Conservation (phyloP, 352 stramenopile species). For the Halophytophthora polymorphica region DNA sequence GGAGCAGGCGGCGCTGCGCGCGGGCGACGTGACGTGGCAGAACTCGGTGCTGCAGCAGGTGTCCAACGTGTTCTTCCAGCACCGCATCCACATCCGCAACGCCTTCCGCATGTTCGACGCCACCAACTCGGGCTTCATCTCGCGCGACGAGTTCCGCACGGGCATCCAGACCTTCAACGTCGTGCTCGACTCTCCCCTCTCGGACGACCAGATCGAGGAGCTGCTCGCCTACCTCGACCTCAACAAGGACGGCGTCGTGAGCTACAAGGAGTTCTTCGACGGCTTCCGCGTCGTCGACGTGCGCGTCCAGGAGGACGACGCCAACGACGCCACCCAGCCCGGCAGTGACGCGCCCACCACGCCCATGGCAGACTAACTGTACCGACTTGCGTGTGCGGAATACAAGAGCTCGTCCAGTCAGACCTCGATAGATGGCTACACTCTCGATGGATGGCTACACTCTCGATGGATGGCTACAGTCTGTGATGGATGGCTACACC, state of each 20-base stretch:
- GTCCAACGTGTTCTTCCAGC: slow-evolving; percentile 93
- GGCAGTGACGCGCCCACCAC: neutral
- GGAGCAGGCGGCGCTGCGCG: slow-evolving; percentile 49
- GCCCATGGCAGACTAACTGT: slow-evolving; percentile 3
- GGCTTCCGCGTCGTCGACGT: slow-evolving; percentile 88
- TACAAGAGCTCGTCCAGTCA: too few relatives aligned
- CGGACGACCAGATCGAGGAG: slow-evolving; percentile 90
- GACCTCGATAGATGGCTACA: too few relatives aligned
- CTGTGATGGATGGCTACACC: too few relatives aligned
- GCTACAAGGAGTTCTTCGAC: slow-evolving; percentile 94
- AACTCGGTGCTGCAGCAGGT: slow-evolving; percentile 91
- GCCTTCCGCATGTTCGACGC: slow-evolving; percentile 92
- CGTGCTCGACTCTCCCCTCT: slow-evolving; percentile 88
- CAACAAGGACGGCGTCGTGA: slow-evolving; percentile 89
- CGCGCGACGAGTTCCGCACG: slow-evolving; percentile 80
- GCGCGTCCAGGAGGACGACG: slow-evolving; percentile 42
- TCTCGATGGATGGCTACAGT: too few relatives aligned
- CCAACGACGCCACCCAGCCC: slow-evolving; percentile 11
- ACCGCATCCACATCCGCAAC: slow-evolving; percentile 90
- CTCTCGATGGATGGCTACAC: too few relatives aligned
- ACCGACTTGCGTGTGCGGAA: too few relatives aligned
- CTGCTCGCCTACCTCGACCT: slow-evolving; percentile 85
- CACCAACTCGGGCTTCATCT: slow-evolving; percentile 77
- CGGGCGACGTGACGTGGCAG: slow-evolving; percentile 85
- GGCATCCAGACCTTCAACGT: slow-evolving; percentile 87